Evolutionary conservation across 2,329 filamentous ascomycete species (phyloP).

Genomic region (Alternaria triticimaculans): DNA sequence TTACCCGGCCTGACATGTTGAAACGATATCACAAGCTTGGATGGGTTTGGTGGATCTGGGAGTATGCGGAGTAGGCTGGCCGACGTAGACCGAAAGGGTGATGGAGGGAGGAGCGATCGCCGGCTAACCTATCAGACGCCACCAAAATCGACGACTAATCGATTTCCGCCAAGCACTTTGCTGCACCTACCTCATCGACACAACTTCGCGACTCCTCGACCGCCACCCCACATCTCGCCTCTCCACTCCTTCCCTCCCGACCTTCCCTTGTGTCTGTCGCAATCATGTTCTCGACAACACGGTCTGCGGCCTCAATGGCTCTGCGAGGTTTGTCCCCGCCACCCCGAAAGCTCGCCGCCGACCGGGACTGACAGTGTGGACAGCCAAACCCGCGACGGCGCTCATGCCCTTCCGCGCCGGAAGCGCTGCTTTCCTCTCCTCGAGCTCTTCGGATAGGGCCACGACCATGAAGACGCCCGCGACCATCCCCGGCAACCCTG

Average conservation of each 20-base stretch:
- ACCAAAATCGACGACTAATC: conserved; percentile 39
- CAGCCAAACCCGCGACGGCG: conserved; percentile 71
- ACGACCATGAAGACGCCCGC: conserved; percentile 61
- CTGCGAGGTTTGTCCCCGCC: conserved; percentile 57
- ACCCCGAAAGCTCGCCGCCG: conserved; percentile 19
- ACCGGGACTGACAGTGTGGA: conserved; percentile 36
- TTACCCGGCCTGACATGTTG: conserved; percentile 16
- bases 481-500: conserved; percentile 61
- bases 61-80: conserved; percentile 20
- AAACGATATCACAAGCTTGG: conserved; percentile 1
- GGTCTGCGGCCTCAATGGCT: conserved; percentile 61
- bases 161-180: conserved; percentile 30
- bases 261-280: conserved; percentile 44
- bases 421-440: conserved; percentile 69
- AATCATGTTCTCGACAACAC: conserved; percentile 59
- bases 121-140: conserved; percentile 41
- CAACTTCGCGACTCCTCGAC: conserved; percentile 29
- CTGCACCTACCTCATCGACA: conserved; percentile 42
- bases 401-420: conserved; percentile 68
- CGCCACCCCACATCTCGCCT: conserved; percentile 44
- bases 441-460: conserved; percentile 69
- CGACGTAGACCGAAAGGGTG: conserved; percentile 33
- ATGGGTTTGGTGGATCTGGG: conserved; percentile 4
- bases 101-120: conserved; percentile 23
- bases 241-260: conserved; percentile 46